Conservation (phyloP, 2,329 filamentous ascomycete species). For the Penicillium sp. region DNA sequence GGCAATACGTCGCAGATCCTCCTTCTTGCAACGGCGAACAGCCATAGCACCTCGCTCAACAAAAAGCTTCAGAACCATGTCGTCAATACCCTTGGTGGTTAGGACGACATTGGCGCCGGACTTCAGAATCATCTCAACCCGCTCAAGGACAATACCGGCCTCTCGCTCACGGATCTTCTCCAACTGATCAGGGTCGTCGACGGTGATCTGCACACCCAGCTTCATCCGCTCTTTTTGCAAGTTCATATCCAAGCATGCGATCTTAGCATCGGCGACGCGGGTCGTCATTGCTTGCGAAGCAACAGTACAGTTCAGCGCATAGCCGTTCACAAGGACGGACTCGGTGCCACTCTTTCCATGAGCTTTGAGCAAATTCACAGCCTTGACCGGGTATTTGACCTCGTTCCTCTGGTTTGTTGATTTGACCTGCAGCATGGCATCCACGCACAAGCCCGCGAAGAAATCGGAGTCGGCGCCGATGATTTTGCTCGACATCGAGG, state of each 20-base stretch:
- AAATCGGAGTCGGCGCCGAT: slow-evolving; percentile 94
- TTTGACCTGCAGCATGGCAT: slow-evolving; percentile 93
- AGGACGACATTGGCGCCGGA: slow-evolving; percentile 92
- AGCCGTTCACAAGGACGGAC: slow-evolving; percentile 88
- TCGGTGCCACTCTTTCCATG: slow-evolving; percentile 89
- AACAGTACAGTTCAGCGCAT: slow-evolving; percentile 96
- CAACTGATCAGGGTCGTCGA: slow-evolving; percentile 93
- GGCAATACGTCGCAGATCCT: slow-evolving; percentile 90
- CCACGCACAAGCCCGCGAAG: slow-evolving; percentile 94
- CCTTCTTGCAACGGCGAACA: slow-evolving; percentile 95
- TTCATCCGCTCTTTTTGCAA: slow-evolving; percentile 99
- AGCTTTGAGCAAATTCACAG: slow-evolving; percentile 96
- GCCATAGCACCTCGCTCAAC: slow-evolving; percentile 94
- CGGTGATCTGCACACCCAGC: slow-evolving; percentile 94
- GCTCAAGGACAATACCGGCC: slow-evolving; percentile 84
- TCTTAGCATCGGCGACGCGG: slow-evolving; percentile 85
- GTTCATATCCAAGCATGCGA: slow-evolving; percentile 96
- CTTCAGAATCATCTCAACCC: slow-evolving; percentile 96
- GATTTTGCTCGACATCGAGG: slow-evolving; percentile 99
- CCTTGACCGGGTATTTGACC: slow-evolving; percentile 96
- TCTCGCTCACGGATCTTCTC: slow-evolving; percentile 95
- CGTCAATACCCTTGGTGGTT: slow-evolving; percentile 98
- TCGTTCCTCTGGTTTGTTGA: slow-evolving; percentile 84
- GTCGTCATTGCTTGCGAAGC: slow-evolving; percentile 98
- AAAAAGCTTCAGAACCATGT: slow-evolving; percentile 89